Conservation (phyloP, 2,329 filamentous ascomycete genomes). For the Nemania sp. region DNA sequence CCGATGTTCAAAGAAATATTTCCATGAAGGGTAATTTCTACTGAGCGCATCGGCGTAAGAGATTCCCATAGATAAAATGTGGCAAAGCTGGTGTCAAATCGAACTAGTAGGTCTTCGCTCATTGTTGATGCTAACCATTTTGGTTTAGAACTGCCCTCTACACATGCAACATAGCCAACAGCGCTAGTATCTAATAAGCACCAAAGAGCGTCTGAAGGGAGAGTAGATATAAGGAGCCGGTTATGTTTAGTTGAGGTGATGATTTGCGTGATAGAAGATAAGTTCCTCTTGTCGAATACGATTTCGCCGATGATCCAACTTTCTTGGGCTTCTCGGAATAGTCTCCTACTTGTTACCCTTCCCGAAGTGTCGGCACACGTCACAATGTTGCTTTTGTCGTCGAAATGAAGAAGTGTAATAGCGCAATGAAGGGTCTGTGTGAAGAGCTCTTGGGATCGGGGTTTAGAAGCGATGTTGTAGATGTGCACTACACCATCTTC, state of each 20-base stretch:
- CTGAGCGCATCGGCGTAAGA: constrained; percentile 7
- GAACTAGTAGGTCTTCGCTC: constrained; percentile 19
- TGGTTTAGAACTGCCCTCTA: background rate
- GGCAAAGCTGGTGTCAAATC: background rate
- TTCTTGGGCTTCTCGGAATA: background rate
- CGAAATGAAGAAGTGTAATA: constrained; percentile 38
- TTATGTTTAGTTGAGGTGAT: constrained; percentile 9
- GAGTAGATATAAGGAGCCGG: constrained; percentile 11
- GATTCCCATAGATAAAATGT: constrained; percentile 16
- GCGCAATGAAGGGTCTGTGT: constrained; percentile 15
- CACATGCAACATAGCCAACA: background rate
- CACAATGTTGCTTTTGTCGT: constrained; percentile 33
- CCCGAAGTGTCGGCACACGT: constrained; percentile 34
- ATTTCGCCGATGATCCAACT: background rate
- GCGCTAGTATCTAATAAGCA: background rate
- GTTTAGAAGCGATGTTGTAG: constrained; percentile 35
- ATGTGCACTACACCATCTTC: constrained; percentile 42
- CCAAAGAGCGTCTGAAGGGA: constrained; percentile 15
- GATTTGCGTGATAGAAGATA: constrained; percentile 6
- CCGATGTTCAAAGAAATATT: background rate
- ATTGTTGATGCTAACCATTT: background rate
- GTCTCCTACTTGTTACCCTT: constrained; percentile 17
- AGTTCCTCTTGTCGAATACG: constrained; percentile 1
- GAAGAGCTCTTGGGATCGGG: constrained; percentile 38
- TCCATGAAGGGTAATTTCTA: background rate